Conservation (phyloP, 176 grass and related monocot species). For the Rhynchospora breviuscula region DNA sequence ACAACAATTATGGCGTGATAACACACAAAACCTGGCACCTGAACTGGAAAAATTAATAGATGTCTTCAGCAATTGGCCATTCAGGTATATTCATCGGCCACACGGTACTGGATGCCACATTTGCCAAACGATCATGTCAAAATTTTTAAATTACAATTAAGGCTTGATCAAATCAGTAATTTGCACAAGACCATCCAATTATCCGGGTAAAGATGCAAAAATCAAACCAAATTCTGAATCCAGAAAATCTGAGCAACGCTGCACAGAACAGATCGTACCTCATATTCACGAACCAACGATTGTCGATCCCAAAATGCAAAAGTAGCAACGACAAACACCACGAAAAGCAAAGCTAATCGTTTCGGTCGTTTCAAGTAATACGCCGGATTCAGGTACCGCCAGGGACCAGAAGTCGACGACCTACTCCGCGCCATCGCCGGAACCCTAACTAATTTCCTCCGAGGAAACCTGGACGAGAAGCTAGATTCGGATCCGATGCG, state of each 20-base stretch:
- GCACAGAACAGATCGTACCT: constrained; percentile 35
- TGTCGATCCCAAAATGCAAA: constrained; percentile 97
- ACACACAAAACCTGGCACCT: not conserved
- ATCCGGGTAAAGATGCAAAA: not conserved
- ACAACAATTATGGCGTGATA: not conserved
- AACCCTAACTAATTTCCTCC: constrained; percentile 31
- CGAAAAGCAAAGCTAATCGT: constrained; percentile 78
- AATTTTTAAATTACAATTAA: not conserved
- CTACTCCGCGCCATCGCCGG: constrained; percentile 31
- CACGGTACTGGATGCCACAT: not conserved
- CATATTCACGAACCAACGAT: constrained; percentile 74
- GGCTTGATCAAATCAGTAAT: not conserved
- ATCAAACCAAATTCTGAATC: not conserved
- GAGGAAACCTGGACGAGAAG: constrained; percentile 1
- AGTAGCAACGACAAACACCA: constrained; percentile 73
- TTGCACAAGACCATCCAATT: not conserved
- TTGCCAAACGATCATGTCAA: not conserved
- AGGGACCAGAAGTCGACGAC: constrained; percentile 58
- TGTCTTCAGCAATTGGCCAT: not conserved
- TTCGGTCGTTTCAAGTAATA: constrained; percentile 97
- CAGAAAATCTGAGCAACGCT: not conserved
- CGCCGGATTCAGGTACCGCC: constrained; percentile 83
- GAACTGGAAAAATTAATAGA: not conserved
- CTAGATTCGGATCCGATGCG: not conserved
- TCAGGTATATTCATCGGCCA: not conserved